Conservation (phyloP, 2,329 filamentous ascomycete species). For the Penicillium sp. region DNA sequence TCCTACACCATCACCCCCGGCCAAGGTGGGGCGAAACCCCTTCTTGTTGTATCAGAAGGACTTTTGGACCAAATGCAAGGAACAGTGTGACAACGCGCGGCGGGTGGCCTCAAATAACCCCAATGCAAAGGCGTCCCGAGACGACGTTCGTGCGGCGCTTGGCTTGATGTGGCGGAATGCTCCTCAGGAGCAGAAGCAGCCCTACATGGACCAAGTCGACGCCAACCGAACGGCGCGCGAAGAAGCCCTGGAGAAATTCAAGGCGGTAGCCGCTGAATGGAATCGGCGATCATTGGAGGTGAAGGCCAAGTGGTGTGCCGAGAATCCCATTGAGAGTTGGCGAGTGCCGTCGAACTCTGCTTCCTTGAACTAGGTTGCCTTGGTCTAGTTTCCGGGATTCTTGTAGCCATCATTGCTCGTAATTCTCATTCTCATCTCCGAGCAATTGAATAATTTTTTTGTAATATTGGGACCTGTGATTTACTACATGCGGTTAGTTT, state of each 20-base stretch:
- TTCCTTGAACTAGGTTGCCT: neutral
- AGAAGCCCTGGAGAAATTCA: slow-evolving; percentile 63
- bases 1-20: slow-evolving; percentile 65
- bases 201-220: slow-evolving; percentile 69
- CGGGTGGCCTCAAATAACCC: slow-evolving; percentile 59
- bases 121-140: slow-evolving; percentile 59
- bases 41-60: slow-evolving; percentile 86
- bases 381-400: neutral
- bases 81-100: slow-evolving; percentile 64
- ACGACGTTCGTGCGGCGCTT: slow-evolving; percentile 76
- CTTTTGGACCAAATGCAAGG: slow-evolving; percentile 56
- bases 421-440: neutral
- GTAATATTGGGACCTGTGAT: no score
- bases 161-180: slow-evolving; percentile 89
- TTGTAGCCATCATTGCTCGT: neutral
- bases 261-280: slow-evolving; percentile 55
- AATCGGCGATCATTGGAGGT: slow-evolving; percentile 34
- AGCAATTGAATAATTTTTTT: no score
- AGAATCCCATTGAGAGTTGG: slow-evolving; percentile 35
- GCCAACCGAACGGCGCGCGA: slow-evolving; percentile 64
- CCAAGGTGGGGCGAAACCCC: slow-evolving; percentile 70
- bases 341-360: slow-evolving; percentile 4
- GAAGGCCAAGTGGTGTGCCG: slow-evolving; percentile 36
- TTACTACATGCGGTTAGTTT: no score
- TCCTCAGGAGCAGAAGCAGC: slow-evolving; percentile 61